phyloP scores from a whole-genome alignment of 208 protist species.

The Herpetomonas samuelpessoai region DNA sequence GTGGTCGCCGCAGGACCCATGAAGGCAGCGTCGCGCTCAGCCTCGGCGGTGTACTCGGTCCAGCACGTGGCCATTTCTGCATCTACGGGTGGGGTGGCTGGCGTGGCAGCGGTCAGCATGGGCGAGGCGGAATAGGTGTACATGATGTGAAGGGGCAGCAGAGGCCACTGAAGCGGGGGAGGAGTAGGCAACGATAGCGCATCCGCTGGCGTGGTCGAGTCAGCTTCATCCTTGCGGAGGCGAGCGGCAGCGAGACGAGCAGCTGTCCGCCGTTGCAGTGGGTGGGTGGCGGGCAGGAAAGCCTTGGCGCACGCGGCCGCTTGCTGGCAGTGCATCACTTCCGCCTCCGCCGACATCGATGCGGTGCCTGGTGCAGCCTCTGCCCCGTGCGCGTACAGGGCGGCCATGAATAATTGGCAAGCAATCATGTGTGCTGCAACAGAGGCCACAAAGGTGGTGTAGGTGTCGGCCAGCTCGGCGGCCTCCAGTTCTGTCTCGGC shows the following conservation, averaged over 20 bases:
- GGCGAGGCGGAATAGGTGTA: neutral
- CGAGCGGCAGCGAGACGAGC: constrained; percentile 31
- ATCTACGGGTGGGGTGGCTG: too few species aligned
- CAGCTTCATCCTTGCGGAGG: neutral
- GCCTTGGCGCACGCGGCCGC: constrained; percentile 59
- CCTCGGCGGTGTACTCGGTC: neutral
- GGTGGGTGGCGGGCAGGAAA: constrained; percentile 33
- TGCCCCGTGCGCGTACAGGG: constrained; percentile 21
- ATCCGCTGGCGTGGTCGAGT: too few species aligned
- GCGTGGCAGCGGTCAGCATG: neutral
- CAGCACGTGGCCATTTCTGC: too few species aligned
- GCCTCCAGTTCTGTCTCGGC: neutral
- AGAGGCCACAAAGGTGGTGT: constrained; percentile 18
- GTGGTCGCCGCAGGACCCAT: neutral
- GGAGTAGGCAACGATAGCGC: too few species aligned
- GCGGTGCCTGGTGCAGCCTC: constrained; percentile 2
- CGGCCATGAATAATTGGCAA: constrained; percentile 72
- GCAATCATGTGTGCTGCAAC: constrained; percentile 62
- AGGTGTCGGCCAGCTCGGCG: neutral
- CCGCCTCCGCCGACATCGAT: constrained; percentile 46
- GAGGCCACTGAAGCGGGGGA: neutral
- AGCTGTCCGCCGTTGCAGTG: constrained; percentile 27
- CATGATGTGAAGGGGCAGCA: neutral
- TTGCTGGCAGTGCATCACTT: constrained; percentile 60
- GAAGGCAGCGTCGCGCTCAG: neutral